Percentiles rank a stretch among this genome's conserved stretches.
phyloP scores from a whole-genome alignment of 805 yeast species.

The Teunomyces tritomae region DNA sequence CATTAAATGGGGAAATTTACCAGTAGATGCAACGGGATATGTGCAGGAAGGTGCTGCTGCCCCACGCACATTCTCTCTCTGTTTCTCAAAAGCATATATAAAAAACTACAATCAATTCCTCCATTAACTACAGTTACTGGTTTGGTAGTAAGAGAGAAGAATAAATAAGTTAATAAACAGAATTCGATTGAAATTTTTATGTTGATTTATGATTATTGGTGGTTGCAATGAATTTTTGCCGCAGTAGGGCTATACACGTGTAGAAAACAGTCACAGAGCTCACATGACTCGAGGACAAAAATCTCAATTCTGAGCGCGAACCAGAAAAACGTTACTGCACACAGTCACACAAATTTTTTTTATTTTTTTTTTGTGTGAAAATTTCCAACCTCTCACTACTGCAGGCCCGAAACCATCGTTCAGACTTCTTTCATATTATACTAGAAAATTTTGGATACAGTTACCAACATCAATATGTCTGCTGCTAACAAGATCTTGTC shows the following conservation, averaged over 20 bases:
- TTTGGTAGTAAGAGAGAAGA: too few relatives aligned
- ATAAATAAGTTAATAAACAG: neutral
- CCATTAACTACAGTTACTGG: too few relatives aligned
- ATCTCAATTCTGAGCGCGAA: neutral
- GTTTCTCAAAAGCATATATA: too few relatives aligned
- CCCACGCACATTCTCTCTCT: too few relatives aligned
- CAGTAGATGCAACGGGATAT: neutral
- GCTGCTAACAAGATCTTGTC: slow-evolving; percentile 95
- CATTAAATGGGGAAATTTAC: neutral
- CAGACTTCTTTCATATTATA: slow-evolving; percentile 4
- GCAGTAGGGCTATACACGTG: slow-evolving; percentile 3
- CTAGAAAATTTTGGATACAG: slow-evolving; percentile 11
- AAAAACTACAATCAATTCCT: too few relatives aligned
- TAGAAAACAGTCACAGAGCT: slow-evolving; percentile 11
- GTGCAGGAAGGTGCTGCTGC: neutral
- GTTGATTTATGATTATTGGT: too few relatives aligned
- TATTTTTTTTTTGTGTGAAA: slow-evolving; percentile 3
- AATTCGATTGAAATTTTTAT: too few relatives aligned
- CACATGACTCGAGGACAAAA: slow-evolving; percentile 9
- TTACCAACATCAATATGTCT: slow-evolving; percentile 62
- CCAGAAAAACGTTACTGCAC: neutral
- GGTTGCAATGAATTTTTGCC: too few relatives aligned
- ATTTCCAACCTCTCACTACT: slow-evolving; percentile 2
- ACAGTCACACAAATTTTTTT: slow-evolving; percentile 1
- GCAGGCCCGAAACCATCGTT: slow-evolving; percentile 1